Evolutionary conservation across 1,284 basidiomycete species (phyloP).

Genomic region (Pascua guehoae): DNA sequence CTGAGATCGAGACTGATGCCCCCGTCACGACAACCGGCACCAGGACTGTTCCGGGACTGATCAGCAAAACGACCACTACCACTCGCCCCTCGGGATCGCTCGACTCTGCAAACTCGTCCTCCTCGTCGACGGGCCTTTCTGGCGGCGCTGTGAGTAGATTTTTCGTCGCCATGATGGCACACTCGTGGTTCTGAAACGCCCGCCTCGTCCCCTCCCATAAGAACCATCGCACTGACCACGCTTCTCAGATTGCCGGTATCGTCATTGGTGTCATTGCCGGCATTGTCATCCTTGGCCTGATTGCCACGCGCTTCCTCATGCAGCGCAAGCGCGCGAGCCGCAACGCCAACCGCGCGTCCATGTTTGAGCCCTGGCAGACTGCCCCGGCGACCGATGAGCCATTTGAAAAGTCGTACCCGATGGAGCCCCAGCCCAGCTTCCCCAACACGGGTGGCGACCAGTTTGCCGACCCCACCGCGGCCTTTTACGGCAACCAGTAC

Average conservation of each 20-base stretch:
- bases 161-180: too few relatives aligned
- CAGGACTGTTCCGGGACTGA: neutral
- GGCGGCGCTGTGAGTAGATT: slow-evolving; percentile 14
- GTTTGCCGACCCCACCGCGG: slow-evolving; percentile 16
- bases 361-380: slow-evolving; percentile 43
- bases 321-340: slow-evolving; percentile 32
- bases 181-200: too few relatives aligned
- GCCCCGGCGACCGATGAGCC: slow-evolving; percentile 29
- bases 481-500: slow-evolving; percentile 12
- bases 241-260: slow-evolving; percentile 42
- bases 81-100: too few relatives aligned
- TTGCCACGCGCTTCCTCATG: slow-evolving; percentile 32
- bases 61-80: neutral
- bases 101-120: neutral
- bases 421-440: slow-evolving; percentile 12
- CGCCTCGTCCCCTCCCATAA: neutral
- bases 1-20: too few relatives aligned
- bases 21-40: neutral
- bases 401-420: slow-evolving; percentile 17
- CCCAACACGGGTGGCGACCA: slow-evolving; percentile 11
- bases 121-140: slow-evolving; percentile 2
- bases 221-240: slow-evolving; percentile 2
- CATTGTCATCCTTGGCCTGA: slow-evolving; percentile 29
- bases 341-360: slow-evolving; percentile 32
- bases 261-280: slow-evolving; percentile 39